Percentiles rank a stretch among this genome's conserved stretches.
phyloP scores from a whole-genome alignment of 345 rosid genomes.

The Dovyalis caffra region DNA sequence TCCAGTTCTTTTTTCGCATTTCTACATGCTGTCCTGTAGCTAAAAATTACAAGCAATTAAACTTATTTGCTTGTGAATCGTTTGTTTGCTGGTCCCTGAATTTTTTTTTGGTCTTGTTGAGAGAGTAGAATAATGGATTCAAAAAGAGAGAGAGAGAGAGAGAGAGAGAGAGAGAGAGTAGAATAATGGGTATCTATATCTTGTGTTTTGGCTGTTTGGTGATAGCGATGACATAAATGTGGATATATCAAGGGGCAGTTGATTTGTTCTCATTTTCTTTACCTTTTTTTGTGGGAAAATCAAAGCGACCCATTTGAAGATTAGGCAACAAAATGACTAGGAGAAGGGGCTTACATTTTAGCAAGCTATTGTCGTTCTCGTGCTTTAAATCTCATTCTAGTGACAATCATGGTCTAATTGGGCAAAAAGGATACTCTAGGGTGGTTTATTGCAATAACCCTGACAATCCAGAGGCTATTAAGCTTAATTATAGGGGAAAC shows the following conservation, averaged over 20 bases:
- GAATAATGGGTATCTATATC: background rate
- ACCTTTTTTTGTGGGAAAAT: conserved; percentile 6
- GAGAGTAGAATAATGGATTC: background rate
- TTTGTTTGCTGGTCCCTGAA: background rate
- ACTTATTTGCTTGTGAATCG: conserved; percentile 6
- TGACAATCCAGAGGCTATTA: conserved; percentile 53
- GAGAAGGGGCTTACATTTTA: conserved; percentile 34
- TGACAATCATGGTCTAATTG: conserved; percentile 58
- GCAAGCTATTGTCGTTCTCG: conserved; percentile 61
- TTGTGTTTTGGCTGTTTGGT: background rate
- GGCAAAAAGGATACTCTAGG: conserved; percentile 75
- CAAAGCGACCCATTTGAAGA: conserved; percentile 14
- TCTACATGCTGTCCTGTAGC: conserved; percentile 6
- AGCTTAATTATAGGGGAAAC: conserved; percentile 65
- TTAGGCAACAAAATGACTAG: conserved; percentile 35
- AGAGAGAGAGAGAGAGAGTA: background rate
- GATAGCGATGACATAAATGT: conserved; percentile 14
- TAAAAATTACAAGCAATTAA: conserved; percentile 14
- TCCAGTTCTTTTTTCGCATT: background rate
- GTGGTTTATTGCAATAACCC: conserved; percentile 86
- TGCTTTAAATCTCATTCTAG: conserved; percentile 43
- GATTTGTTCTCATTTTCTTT: conserved; percentile 3
- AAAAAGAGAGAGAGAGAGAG: no score
- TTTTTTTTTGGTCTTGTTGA: no score
- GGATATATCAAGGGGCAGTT: conserved; percentile 14